Conservation (phyloP, 768 basidiomycete genomes). For the Mycena indigotica region DNA sequence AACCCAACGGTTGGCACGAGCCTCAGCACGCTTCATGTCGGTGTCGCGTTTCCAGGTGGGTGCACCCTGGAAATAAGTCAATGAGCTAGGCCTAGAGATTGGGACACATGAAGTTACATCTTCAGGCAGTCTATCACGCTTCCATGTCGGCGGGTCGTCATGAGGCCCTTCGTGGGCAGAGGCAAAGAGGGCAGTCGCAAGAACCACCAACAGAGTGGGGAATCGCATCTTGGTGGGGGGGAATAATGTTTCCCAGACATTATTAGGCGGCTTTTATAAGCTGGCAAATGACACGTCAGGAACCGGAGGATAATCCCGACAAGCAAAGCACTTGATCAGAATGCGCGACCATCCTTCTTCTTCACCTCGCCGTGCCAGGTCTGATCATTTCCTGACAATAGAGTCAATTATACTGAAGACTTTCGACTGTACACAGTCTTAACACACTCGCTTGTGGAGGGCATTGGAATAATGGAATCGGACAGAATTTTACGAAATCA, state of each 20-base stretch:
- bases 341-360: too few relatives aligned
- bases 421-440: too few relatives aligned
- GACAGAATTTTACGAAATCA: too few relatives aligned
- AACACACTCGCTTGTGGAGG: too few relatives aligned
- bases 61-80: background rate
- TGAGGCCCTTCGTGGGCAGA: slow-evolving; percentile 28
- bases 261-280: background rate
- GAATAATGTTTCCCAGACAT: slow-evolving; percentile 12
- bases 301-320: background rate
- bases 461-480: too few relatives aligned
- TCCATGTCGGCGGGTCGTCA: slow-evolving; percentile 19
- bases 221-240: slow-evolving; percentile 33
- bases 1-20: slow-evolving; percentile 10
- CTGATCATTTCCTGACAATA: too few relatives aligned
- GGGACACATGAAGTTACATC: slow-evolving; percentile 6
- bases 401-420: too few relatives aligned
- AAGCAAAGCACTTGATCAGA: background rate
- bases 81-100: background rate
- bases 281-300: background rate
- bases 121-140: slow-evolving; percentile 6
- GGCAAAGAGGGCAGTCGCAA: slow-evolving; percentile 28
- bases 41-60: slow-evolving; percentile 22
- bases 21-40: slow-evolving; percentile 9
- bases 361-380: too few relatives aligned
- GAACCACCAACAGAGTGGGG: slow-evolving; percentile 25